Evolutionary conservation across 805 yeast species (phyloP).

Genomic region (Saccharomyces eubayanus): DNA sequence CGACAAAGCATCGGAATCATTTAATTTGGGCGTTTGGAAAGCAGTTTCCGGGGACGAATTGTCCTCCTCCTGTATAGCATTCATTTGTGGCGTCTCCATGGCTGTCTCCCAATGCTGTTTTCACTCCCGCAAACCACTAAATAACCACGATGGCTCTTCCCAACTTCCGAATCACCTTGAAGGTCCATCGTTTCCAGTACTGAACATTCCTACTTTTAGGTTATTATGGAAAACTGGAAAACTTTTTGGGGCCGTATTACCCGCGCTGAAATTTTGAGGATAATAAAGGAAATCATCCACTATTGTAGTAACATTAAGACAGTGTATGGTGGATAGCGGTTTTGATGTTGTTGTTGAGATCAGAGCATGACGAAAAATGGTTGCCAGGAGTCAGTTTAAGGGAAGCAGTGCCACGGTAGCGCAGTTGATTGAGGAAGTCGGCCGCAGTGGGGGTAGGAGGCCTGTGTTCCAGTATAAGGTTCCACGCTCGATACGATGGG

Average conservation of each 20-base stretch:
- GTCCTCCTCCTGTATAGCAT: slow-evolving; percentile 24
- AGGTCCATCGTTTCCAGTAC: background rate
- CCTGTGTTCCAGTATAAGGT: slow-evolving; percentile 16
- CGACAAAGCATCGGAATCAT: background rate
- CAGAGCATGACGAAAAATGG: background rate
- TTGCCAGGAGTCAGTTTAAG: background rate
- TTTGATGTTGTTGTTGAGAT: background rate
- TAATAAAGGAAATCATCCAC: background rate
- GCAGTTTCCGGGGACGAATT: slow-evolving; percentile 5
- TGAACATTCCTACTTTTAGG: background rate
- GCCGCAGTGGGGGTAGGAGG: background rate
- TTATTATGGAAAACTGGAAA: background rate
- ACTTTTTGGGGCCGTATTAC: background rate
- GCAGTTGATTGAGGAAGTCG: background rate
- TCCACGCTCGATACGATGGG: slow-evolving; percentile 11
- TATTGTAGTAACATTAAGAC: background rate
- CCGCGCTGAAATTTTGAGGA: background rate
- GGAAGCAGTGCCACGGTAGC: background rate
- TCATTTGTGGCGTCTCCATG: slow-evolving; percentile 20
- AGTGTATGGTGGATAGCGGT: background rate
- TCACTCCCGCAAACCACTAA: background rate
- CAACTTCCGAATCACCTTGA: background rate
- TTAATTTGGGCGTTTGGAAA: slow-evolving; percentile 9
- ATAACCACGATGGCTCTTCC: background rate
- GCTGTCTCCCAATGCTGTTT: background rate